Evolutionary conservation across 495 filamentous ascomycete genomes (phyloP), one percentile per base, ranked within the genome.

Genomic region (Poronia punctata): DNA sequence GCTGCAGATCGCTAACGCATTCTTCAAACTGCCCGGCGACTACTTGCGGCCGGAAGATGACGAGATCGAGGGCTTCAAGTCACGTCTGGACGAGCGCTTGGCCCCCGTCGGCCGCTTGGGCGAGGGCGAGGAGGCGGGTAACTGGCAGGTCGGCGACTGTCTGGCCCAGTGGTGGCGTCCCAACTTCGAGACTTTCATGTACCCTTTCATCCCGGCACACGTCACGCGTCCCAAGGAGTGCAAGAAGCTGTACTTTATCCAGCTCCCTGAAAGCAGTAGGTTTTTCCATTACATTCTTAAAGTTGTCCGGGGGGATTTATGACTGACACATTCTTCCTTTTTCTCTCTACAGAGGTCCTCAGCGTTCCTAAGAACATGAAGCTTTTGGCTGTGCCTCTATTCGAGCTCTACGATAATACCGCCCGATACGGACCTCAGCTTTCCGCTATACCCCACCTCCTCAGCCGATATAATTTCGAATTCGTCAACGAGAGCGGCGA

Each of bases 331-430:
- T n/a, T n/a, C n/a, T n/a, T n/a, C n/a, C n/a, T n/a, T n/a, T n/a
- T n/a, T n/a, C n/a, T n/a, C n/a, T 22, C 24, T 9, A 37, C 52
- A 95, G 89, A 95, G 70, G 84, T 97, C n/a, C 77, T 98, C 30
- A 87, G 81, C 52, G 93, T 97, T 12, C 92, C 92, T 2, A 98
- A 98, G 74, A 98, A 98, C 68, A 97, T 98, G 92, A 98, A 98
- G 61, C 76, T 98, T 5, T 79, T 98, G 17, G 92, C 92, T 8
- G 92, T 98, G 2, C 92, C 92, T 3, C 72, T 98, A 0, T 98
- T 96, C 63, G 92, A 98, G 65, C 75, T 98, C 14, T 98, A 96
- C 67, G 92, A 97, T 56, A 98, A 98, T 65, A 95, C 86, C 1
- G 83, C 81, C 3, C 71, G 92, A 44, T 98, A 98, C 56, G 92